Evolutionary conservation across 768 basidiomycete genomes (phyloP).

Genomic region (Pleurotus ostreatus): DNA sequence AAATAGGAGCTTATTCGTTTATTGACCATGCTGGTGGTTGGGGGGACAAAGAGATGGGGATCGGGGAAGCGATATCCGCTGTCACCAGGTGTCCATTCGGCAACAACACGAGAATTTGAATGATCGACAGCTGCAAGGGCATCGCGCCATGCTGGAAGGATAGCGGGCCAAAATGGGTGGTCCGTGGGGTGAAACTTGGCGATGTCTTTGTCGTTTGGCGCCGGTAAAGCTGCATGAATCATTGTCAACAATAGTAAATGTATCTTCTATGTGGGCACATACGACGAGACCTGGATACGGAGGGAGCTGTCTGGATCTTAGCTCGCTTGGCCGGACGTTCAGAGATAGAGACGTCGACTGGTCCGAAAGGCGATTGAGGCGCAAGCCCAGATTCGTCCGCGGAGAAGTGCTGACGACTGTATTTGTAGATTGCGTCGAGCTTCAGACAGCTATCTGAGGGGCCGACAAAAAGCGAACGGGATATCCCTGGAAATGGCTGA

Average conservation of each 20-base stretch:
- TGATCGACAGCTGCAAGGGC: background rate
- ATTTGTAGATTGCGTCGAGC: background rate
- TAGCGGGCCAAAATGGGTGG: background rate
- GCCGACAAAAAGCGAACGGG: background rate
- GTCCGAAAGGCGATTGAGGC: background rate
- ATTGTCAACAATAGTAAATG: too few species aligned
- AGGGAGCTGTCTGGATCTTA: too few species aligned
- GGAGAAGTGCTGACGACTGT: background rate
- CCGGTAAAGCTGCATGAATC: too few species aligned
- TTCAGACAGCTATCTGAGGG: background rate
- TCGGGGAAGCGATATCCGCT: constrained; percentile 1
- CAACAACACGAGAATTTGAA: background rate
- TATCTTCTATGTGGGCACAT: background rate
- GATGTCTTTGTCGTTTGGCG: too few species aligned
- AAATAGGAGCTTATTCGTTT: background rate
- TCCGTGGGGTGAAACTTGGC: background rate
- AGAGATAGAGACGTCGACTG: too few species aligned
- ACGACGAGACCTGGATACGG: background rate
- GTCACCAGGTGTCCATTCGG: background rate
- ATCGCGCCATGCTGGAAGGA: background rate
- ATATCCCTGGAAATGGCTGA: background rate
- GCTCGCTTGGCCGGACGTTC: too few species aligned
- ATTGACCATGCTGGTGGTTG: background rate
- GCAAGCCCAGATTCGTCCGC: background rate
- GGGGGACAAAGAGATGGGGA: background rate